A percentile compares a stretch with the other conserved stretches of the same genome.
Conservation (phyloP, 2,329 filamentous ascomycete species). For the Blastomyces emzantsi region DNA sequence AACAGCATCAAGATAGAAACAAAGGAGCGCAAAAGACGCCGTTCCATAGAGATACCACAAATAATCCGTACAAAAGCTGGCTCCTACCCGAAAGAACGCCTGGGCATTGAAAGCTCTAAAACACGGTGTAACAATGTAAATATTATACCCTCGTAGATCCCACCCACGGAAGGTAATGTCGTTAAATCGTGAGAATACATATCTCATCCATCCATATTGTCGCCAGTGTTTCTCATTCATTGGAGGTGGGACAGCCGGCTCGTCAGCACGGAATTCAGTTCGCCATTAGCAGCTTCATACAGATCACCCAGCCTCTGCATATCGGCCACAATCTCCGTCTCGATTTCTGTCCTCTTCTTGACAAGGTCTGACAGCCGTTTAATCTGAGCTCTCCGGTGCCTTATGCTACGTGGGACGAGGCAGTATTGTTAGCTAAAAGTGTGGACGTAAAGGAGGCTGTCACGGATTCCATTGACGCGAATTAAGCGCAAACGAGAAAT, state of each 20-base stretch:
- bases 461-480: not conserved
- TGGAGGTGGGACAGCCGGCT: not conserved
- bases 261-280: constrained; percentile 3
- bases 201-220: not conserved
- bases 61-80: not conserved
- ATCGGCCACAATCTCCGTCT: constrained; percentile 13
- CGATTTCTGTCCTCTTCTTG: constrained; percentile 16
- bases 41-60: not conserved
- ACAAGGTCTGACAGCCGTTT: constrained; percentile 15
- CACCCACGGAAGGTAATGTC: not conserved
- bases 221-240: not conserved
- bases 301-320: constrained; percentile 12
- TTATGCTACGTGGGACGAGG: constrained; percentile 8
- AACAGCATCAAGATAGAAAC: not conserved
- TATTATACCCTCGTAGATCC: not conserved
- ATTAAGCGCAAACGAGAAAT: not conserved
- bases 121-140: not conserved
- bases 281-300: constrained; percentile 9
- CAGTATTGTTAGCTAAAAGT: not conserved
- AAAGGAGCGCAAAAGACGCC: not conserved
- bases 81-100: not conserved
- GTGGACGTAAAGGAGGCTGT: not conserved
- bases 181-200: not conserved
- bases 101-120: not conserved
- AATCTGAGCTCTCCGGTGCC: constrained; percentile 13